Conservation (phyloP, 208 protist species). For the Crithidia mellificae region DNA sequence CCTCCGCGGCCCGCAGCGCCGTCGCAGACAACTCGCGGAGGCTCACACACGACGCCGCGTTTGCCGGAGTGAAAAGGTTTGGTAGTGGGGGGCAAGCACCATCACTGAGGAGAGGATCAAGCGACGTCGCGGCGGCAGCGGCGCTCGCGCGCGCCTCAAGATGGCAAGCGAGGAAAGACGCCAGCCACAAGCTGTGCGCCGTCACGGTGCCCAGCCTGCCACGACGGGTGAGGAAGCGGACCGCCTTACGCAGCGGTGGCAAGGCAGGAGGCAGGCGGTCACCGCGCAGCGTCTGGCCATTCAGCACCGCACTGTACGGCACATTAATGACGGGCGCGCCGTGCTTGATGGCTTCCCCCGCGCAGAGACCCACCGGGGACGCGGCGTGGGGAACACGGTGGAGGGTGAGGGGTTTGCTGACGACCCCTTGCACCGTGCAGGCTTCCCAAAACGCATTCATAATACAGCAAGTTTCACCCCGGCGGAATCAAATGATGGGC, state of each 20-base stretch:
- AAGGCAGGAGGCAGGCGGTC: constrained; percentile 44
- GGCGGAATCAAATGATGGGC: neutral
- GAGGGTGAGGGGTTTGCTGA: constrained; percentile 60
- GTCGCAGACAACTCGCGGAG: constrained; percentile 6
- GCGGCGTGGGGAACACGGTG: constrained; percentile 9
- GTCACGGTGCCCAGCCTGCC: constrained; percentile 48
- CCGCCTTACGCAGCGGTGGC: constrained; percentile 48
- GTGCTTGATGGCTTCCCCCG: constrained; percentile 42
- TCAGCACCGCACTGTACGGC: constrained; percentile 69
- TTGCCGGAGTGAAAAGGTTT: constrained; percentile 10
- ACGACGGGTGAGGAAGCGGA: constrained; percentile 54
- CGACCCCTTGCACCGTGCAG: constrained; percentile 55
- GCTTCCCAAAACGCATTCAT: constrained; percentile 68
- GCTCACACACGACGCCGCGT: constrained; percentile 13
- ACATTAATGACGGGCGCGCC: constrained; percentile 65
- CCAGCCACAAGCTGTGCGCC: constrained; percentile 48
- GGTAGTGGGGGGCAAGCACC: constrained; percentile 27
- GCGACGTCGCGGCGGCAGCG: neutral
- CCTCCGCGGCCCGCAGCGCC: constrained; percentile 24
- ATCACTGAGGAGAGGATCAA: constrained; percentile 16
- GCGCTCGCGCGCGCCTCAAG: neutral
- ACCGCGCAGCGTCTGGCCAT: constrained; percentile 70
- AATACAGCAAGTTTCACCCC: too few species aligned
- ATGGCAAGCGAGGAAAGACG: constrained; percentile 45
- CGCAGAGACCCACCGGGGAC: constrained; percentile 42